These are phyloP conservation scores for Neurospora sp. DNA, from an alignment of 495 filamentous ascomycete species.

Conservation along the genomic window DNA sequence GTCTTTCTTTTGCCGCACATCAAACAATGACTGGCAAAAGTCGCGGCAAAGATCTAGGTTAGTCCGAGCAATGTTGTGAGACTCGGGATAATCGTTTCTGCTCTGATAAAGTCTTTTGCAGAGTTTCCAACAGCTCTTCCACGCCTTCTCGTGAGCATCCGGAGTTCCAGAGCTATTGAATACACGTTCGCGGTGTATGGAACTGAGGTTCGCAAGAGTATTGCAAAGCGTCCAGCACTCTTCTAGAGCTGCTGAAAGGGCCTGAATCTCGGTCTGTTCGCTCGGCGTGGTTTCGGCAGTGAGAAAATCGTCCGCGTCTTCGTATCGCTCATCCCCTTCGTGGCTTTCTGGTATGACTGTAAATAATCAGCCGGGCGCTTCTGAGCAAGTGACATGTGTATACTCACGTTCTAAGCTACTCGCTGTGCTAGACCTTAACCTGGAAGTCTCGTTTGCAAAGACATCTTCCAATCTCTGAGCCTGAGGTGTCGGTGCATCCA, in stretches of 20 bases:
- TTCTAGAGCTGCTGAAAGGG: slow-evolving; percentile 64
- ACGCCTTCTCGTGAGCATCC: slow-evolving; percentile 71
- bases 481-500: slow-evolving; percentile 66
- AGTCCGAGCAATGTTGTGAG: slow-evolving; percentile 52
- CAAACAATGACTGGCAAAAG: slow-evolving; percentile 84
- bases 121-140: slow-evolving; percentile 85
- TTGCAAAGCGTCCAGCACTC: slow-evolving; percentile 96
- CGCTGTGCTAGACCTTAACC: slow-evolving; percentile 37
- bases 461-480: slow-evolving; percentile 69
- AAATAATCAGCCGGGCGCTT: background rate
- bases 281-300: slow-evolving; percentile 27
- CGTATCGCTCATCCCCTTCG: slow-evolving; percentile 30
- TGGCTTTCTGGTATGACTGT: slow-evolving; percentile 41
- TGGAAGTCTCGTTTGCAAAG: slow-evolving; percentile 30
- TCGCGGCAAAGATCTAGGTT: slow-evolving; percentile 82
- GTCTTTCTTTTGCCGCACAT: slow-evolving; percentile 63
- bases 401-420: slow-evolving; percentile 65
- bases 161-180: slow-evolving; percentile 59
- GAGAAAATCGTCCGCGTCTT: slow-evolving; percentile 31
- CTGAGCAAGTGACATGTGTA: background rate
- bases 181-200: slow-evolving; percentile 68
- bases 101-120: slow-evolving; percentile 82
- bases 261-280: slow-evolving; percentile 53
- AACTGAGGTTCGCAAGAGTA: slow-evolving; percentile 75
- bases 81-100: slow-evolving; percentile 56